phyloP scores from a whole-genome alignment of 306 rosid genomes.

The Cicer pinnatifidum region DNA sequence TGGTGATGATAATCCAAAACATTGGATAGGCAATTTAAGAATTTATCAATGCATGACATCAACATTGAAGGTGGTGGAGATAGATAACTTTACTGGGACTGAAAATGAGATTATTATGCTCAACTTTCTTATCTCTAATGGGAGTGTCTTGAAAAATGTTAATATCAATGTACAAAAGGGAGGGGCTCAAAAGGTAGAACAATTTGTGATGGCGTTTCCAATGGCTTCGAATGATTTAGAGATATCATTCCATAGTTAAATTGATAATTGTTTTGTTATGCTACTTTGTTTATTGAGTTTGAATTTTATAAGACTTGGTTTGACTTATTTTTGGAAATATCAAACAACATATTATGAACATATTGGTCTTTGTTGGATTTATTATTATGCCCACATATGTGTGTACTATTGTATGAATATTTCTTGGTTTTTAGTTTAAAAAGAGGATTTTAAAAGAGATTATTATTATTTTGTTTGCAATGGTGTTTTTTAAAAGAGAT shows the following conservation, averaged over 20 bases:
- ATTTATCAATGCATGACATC: neutral
- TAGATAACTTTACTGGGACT: constrained; percentile 2
- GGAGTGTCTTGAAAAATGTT: constrained; percentile 18
- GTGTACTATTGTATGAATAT: neutral
- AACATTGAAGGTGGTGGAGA: constrained; percentile 40
- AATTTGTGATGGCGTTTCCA: neutral
- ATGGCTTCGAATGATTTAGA: constrained; percentile 29
- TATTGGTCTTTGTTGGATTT: neutral
- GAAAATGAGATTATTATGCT: neutral
- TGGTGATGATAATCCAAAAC: neutral
- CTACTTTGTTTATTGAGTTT: neutral
- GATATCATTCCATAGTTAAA: constrained; percentile 13
- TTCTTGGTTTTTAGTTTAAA: neutral
- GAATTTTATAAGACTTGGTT: neutral
- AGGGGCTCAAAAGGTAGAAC: neutral
- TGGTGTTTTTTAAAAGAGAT: too few relatives aligned
- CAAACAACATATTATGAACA: neutral
- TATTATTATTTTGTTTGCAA: too few relatives aligned
- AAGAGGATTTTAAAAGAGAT: too few relatives aligned
- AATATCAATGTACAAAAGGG: neutral
- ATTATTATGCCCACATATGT: neutral
- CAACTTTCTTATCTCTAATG: neutral
- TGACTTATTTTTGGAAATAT: neutral
- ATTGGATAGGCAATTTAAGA: too few relatives aligned
- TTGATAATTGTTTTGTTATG: neutral